Evolutionary conservation across 2,329 filamentous ascomycete species (phyloP).

Genomic region (Verticillium nonalfalfae): DNA sequence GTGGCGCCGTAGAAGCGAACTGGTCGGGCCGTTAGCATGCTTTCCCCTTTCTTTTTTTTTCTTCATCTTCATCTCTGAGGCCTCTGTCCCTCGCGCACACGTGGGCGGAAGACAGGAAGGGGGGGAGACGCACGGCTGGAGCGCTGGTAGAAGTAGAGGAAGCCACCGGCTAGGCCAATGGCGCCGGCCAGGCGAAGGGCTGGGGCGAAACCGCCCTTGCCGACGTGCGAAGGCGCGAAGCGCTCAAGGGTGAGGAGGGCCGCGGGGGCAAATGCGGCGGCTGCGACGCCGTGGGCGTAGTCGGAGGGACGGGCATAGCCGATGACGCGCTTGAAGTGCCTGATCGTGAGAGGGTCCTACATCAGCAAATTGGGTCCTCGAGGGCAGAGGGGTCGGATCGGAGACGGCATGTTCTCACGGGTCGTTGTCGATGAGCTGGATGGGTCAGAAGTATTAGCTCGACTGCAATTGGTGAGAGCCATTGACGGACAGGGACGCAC

Average conservation of each 20-base stretch:
- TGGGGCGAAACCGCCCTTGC: constrained; percentile 73
- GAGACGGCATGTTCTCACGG: constrained; percentile 58
- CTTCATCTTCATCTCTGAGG: not conserved
- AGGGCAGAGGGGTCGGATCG: not conserved
- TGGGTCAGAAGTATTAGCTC: constrained; percentile 16
- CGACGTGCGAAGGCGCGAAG: constrained; percentile 77
- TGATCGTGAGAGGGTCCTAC: constrained; percentile 26
- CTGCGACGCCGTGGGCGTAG: constrained; percentile 64
- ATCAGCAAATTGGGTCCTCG: not conserved
- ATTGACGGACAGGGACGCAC: constrained; percentile 47
- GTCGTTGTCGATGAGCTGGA: constrained; percentile 96
- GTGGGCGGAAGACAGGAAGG: not conserved
- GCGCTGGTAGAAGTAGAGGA: constrained; percentile 79
- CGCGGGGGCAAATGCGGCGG: constrained; percentile 66
- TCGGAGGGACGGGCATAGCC: constrained; percentile 82
- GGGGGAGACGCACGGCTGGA: constrained; percentile 61
- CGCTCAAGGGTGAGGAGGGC: constrained; percentile 75
- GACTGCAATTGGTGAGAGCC: constrained; percentile 11
- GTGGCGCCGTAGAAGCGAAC: constrained; percentile 93
- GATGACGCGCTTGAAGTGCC: constrained; percentile 86
- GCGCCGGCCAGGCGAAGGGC: constrained; percentile 74
- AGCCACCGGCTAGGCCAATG: constrained; percentile 70
- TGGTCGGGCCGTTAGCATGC: constrained; percentile 25
- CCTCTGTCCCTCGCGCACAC: not conserved
- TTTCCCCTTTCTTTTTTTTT: not conserved